Conservation (phyloP, 108 stramenopile species). For the Thalassiosira profunda region DNA sequence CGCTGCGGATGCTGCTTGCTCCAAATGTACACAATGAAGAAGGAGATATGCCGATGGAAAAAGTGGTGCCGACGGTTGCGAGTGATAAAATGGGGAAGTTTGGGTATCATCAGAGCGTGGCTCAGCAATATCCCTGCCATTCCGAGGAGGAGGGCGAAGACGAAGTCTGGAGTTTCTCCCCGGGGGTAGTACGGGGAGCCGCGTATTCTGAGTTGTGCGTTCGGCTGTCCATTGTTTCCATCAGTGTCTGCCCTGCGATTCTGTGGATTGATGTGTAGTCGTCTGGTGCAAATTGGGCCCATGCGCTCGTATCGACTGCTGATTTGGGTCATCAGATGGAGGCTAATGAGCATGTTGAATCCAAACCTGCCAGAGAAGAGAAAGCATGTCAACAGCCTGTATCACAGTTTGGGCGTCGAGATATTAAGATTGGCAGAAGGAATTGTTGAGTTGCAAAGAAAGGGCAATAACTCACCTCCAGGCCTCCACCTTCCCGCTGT, state of each 20-base stretch:
- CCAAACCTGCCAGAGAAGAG: constrained; percentile 39
- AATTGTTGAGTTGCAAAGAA: background rate
- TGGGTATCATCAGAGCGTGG: constrained; percentile 24
- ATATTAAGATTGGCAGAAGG: background rate
- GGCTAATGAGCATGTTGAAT: constrained; percentile 17
- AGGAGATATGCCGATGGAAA: constrained; percentile 34
- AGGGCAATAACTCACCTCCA: constrained; percentile 21
- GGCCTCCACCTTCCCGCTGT: constrained; percentile 23
- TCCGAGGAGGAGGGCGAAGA: constrained; percentile 28
- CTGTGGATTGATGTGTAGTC: background rate
- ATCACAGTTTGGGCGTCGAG: too few species aligned
- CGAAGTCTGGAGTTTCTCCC: constrained; percentile 34
- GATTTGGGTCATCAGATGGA: constrained; percentile 41
- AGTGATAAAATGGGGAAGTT: background rate
- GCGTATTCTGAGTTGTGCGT: too few species aligned
- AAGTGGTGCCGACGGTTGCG: constrained; percentile 8
- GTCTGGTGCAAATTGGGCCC: constrained; percentile 43
- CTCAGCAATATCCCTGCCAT: constrained; percentile 24
- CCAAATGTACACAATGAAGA: constrained; percentile 38
- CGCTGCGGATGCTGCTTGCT: constrained; percentile 36
- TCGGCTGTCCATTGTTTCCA: too few species aligned
- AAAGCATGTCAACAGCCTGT: constrained; percentile 36
- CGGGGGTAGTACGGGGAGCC: constrained; percentile 20
- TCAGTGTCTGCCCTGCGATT: background rate
- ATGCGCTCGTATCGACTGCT: constrained; percentile 34